Evolutionary conservation across 2,329 filamentous ascomycete species (phyloP).

Genomic region (Lachnellula arida): DNA sequence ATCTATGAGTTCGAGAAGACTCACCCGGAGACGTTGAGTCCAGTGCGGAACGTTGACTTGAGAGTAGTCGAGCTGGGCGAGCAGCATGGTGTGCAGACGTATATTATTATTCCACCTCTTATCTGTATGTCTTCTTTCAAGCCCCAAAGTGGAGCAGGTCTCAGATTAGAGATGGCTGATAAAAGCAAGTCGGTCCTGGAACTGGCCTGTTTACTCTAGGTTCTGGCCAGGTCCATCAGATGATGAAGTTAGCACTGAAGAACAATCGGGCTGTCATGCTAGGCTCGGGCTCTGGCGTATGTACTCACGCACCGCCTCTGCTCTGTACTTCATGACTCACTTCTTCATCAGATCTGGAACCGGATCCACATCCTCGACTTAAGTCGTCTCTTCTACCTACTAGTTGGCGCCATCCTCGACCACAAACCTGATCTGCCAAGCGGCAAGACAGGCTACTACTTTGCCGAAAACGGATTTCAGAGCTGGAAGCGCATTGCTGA

Average conservation of each 20-base stretch:
- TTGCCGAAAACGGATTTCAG: conserved; percentile 37
- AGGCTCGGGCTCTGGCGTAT: conserved; percentile 33
- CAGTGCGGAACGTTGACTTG: conserved; percentile 41
- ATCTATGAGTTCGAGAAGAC: conserved; percentile 39
- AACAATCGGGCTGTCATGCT: conserved; percentile 32
- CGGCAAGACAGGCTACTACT: conserved; percentile 39
- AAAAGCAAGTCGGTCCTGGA: conserved; percentile 35
- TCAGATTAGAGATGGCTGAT: not conserved
- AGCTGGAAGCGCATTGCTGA: conserved; percentile 38
- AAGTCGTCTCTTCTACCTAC: conserved; percentile 37
- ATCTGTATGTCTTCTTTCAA: conserved; percentile 33
- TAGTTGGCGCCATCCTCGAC: conserved; percentile 33
- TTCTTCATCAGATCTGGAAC: conserved; percentile 32
- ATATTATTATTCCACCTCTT: conserved; percentile 42
- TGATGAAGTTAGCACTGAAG: conserved; percentile 32
- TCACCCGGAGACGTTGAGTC: conserved; percentile 35
- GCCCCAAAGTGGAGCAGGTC: not conserved
- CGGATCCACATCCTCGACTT: conserved; percentile 44
- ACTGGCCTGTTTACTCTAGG: conserved; percentile 38
- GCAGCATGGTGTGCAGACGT: conserved; percentile 38
- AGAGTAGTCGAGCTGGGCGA: conserved; percentile 38
- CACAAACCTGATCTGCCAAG: conserved; percentile 29
- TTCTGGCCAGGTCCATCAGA: conserved; percentile 37
- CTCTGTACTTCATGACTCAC: not conserved
- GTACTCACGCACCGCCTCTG: not conserved